These are phyloP conservation scores for Candida pini DNA, from an alignment of 805 yeast species.

Conservation along the genomic window DNA sequence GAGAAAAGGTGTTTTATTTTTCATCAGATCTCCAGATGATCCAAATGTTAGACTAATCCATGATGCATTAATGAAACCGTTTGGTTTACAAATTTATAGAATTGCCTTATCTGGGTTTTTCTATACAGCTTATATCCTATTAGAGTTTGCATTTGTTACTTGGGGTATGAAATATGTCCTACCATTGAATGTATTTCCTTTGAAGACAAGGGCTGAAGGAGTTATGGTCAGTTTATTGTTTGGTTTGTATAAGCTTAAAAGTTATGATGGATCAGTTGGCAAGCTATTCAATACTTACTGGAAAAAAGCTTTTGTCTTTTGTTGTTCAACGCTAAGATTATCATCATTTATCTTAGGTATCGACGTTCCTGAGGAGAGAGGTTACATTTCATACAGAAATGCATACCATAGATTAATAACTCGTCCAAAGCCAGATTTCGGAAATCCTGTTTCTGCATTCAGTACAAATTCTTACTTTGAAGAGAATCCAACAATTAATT, in stretches of 20 bases:
- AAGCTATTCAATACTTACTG: constrained; percentile 35
- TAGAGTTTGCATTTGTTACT: constrained; percentile 69
- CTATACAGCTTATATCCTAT: constrained; percentile 63
- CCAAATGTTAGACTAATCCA: constrained; percentile 82
- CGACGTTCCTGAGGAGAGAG: constrained; percentile 64
- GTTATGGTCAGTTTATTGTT: background rate
- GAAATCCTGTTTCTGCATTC: constrained; percentile 45
- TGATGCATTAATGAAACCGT: constrained; percentile 78
- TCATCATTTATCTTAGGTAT: constrained; percentile 74
- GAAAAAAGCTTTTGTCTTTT: constrained; percentile 50
- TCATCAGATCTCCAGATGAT: constrained; percentile 91
- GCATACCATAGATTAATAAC: constrained; percentile 33
- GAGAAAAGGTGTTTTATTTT: constrained; percentile 85
- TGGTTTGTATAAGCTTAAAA: constrained; percentile 5
- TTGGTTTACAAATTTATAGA: constrained; percentile 65
- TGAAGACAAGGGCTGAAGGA: constrained; percentile 1
- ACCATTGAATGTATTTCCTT: constrained; percentile 27
- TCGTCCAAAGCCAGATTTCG: constrained; percentile 36
- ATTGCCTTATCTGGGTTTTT: constrained; percentile 68
- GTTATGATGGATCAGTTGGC: constrained; percentile 21
- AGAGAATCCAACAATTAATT: constrained; percentile 35
- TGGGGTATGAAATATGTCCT: constrained; percentile 38
- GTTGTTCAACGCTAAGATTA: constrained; percentile 55
- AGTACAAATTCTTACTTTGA: constrained; percentile 42
- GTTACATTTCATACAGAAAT: constrained; percentile 54